Conservation (phyloP, 805 yeast genomes). For the Tetrapisispora taiwanensis region DNA sequence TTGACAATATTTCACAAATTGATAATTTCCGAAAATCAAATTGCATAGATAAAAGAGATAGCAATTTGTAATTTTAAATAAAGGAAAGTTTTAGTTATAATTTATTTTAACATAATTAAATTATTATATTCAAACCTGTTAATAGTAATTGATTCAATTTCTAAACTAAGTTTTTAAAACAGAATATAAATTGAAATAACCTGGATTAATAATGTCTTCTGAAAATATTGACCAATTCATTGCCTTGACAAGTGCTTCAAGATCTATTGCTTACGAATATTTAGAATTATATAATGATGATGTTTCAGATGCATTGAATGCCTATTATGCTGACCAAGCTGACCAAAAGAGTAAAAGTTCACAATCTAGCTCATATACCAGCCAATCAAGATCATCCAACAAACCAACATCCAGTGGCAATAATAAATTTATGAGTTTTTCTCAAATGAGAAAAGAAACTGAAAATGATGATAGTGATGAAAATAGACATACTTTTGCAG, state of each 20-base stretch:
- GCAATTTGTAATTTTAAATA: no score
- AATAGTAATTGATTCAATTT: no score
- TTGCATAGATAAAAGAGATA: no score
- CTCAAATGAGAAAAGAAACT: conserved; percentile 30
- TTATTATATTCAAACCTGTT: no score
- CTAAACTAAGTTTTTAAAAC: no score
- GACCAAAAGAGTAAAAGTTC: not conserved
- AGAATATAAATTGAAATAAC: no score
- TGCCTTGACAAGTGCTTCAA: conserved; percentile 31
- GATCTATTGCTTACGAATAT: conserved; percentile 31
- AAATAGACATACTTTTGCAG: conserved; percentile 52
- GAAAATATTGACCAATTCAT: conserved; percentile 28
- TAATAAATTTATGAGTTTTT: conserved; percentile 32
- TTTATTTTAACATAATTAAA: no score
- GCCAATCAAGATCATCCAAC: not conserved
- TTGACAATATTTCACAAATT: not conserved
- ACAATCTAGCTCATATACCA: not conserved
- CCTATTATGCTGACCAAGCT: conserved; percentile 15
- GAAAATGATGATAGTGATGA: conserved; percentile 45
- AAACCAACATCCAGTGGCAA: not conserved
- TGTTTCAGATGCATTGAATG: conserved; percentile 22
- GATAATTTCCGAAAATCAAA: not conserved
- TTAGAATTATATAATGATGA: conserved; percentile 22
- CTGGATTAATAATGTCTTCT: conserved; percentile 7
- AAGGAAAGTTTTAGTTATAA: no score